A percentile compares a stretch with the other conserved stretches of the same genome.
Conservation (phyloP, 148 eudicot genomes). For the Persicaria maculosa region DNA sequence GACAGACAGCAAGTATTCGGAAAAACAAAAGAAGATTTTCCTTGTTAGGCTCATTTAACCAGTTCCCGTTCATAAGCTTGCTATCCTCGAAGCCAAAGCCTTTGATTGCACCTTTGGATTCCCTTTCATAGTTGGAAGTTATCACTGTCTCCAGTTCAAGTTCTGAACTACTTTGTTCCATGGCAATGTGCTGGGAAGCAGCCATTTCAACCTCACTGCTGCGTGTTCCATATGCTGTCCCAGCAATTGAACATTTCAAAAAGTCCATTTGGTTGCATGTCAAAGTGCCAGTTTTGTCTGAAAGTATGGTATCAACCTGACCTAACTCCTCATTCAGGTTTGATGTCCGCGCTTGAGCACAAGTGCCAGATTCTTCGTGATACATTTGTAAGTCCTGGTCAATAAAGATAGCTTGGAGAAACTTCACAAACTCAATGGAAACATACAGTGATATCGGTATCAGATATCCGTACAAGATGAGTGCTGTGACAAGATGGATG, state of each 20-base stretch:
- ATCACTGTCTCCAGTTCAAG: constrained; percentile 65
- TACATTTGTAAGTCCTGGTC: constrained; percentile 78
- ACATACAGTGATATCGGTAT: constrained; percentile 94
- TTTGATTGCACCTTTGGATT: constrained; percentile 41
- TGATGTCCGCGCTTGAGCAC: constrained; percentile 90
- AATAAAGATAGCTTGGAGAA: constrained; percentile 83
- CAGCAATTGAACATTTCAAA: constrained; percentile 87
- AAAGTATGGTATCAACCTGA: constrained; percentile 88
- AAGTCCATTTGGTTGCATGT: constrained; percentile 97
- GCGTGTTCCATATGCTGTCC: constrained; percentile 63
- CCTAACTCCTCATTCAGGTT: constrained; percentile 94
- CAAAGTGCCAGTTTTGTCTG: constrained; percentile 98
- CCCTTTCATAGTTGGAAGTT: constrained; percentile 47
- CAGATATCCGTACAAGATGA: constrained; percentile 79
- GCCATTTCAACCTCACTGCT: constrained; percentile 93
- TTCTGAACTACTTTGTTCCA: constrained; percentile 38
- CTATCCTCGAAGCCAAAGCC: constrained; percentile 86
- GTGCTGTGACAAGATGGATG: constrained; percentile 77
- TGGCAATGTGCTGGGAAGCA: constrained; percentile 77
- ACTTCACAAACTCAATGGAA: constrained; percentile 93
- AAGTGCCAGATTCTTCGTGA: constrained; percentile 79
- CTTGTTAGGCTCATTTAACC: constrained; percentile 57
- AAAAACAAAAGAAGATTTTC: constrained; percentile 57
- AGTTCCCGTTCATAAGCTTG: constrained; percentile 63
- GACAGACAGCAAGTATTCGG: constrained; percentile 82